Evolutionary conservation across 2,329 filamentous ascomycete genomes (phyloP).

Genomic region (Arthrobotrys conoides): DNA sequence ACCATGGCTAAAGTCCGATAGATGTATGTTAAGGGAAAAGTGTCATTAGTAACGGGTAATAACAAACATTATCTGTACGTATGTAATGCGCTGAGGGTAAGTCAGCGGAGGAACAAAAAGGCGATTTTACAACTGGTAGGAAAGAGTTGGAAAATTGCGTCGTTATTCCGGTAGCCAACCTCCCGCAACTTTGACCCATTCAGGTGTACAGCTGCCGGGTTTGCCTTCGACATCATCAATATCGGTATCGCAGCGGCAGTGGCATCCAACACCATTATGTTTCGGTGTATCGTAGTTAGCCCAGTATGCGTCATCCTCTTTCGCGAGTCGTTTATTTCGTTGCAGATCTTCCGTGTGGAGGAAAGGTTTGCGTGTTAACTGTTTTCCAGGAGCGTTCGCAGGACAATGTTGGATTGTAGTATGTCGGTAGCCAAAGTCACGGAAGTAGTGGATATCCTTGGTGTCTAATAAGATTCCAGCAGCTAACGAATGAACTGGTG

Average conservation of each 20-base stretch:
- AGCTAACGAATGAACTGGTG: conserved; percentile 96
- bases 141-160: conserved; percentile 1
- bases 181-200: conserved; percentile 97
- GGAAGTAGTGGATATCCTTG: conserved; percentile 96
- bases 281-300: conserved; percentile 86
- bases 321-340: conserved; percentile 81
- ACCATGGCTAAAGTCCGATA: conserved; percentile 48
- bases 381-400: conserved; percentile 89
- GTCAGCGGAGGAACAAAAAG: neutral
- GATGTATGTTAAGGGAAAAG: conserved; percentile 36
- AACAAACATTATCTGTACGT: conserved; percentile 16
- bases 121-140: conserved; percentile 5
- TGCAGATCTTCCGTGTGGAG: conserved; percentile 81
- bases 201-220: conserved; percentile 90
- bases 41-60: conserved; percentile 52
- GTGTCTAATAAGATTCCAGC: conserved; percentile 87
- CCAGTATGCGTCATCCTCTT: conserved; percentile 97
- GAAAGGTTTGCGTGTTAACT: conserved; percentile 83
- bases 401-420: conserved; percentile 99
- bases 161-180: conserved; percentile 77
- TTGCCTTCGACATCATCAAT: conserved; percentile 98
- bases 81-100: conserved; percentile 11
- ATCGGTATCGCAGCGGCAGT: conserved; percentile 96
- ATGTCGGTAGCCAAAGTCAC: conserved; percentile 97
- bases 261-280: conserved; percentile 96